Base-by-base conservation (phyloP, 2,329 filamentous ascomycete species). In the Arthrobotrys sinensis region DNA sequence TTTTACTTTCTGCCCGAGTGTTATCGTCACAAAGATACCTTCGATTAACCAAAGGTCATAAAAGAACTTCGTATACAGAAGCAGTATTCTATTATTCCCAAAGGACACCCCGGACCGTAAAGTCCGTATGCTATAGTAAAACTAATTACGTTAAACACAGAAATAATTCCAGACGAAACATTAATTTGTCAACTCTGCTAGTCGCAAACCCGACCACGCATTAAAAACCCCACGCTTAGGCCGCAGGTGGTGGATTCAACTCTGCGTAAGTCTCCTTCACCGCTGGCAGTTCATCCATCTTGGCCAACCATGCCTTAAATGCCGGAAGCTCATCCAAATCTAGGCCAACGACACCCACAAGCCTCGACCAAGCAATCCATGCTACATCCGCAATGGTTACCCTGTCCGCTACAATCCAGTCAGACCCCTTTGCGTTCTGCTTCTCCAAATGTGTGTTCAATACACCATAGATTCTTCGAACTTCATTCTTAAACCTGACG, bases 401-500 rank as follows among this genome's bases (percentile, higher is more conserved):
- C 28, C 67, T 67, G 36, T 72, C 75, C 1, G 4, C 8, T 21
- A 68, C 75, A 16, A 78, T 66, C 32, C 45, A 78, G 19, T 64
- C 75, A 10, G 67, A 72, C 4, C 75, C 75, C 24, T 78, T 78
- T 6, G 40, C 67, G n/a, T 67, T 71, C 62, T 78, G 67, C 12
- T 52, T 46, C 82, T 83, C 81, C 80, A 82, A 80, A 79, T 81
- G 81, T 79, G 81, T 80, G 79, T 81, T 80, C 80, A 81, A 79
- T 10, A 82, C 81, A 77, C 80, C 81, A 79, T 80, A 80, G 60
- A 80, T 76, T 67, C 76, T 77, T 64, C 50, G 68, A 36, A 79
- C 80, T 80, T 81, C 76, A 71, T 80, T 79, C 80, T 80, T 81
- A 72, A 79, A 78, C 55, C 78, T 76, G 52, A 40, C 72, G 57